Conservation (phyloP, 2,329 filamentous ascomycete genomes). For the Diplodia scrobiculata region DNA sequence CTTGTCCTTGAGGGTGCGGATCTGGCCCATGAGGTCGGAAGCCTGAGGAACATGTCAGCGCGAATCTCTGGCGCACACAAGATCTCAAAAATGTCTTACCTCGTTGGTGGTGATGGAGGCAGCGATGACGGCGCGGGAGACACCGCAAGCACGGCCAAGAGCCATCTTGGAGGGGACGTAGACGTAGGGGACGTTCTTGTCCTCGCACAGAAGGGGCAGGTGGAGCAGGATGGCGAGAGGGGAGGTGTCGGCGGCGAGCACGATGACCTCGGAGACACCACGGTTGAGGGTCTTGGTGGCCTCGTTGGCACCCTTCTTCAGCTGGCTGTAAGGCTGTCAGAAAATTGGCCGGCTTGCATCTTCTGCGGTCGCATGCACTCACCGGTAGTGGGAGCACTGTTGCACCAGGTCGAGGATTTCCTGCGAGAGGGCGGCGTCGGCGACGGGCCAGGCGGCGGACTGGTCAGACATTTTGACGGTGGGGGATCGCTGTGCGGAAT, state of each 20-base stretch:
- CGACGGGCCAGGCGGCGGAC: constrained; percentile 42
- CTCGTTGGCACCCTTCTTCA: constrained; percentile 83
- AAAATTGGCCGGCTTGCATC: constrained; percentile 6
- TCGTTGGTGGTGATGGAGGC: constrained; percentile 75
- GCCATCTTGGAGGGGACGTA: constrained; percentile 82
- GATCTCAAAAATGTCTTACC: constrained; percentile 32
- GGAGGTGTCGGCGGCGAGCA: constrained; percentile 84
- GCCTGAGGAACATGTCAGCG: constrained; percentile 12
- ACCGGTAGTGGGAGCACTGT: constrained; percentile 35
- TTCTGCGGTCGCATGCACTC: background rate
- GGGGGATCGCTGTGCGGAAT: constrained; percentile 29
- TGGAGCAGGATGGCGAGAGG: constrained; percentile 74
- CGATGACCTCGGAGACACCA: constrained; percentile 84
- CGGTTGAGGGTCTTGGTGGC: constrained; percentile 86
- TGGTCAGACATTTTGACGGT: constrained; percentile 29
- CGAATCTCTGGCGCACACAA: background rate
- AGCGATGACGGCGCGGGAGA: constrained; percentile 83
- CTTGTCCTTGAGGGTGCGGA: constrained; percentile 87
- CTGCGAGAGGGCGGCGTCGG: constrained; percentile 53
- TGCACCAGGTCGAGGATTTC: constrained; percentile 48
- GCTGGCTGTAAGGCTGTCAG: constrained; percentile 53
- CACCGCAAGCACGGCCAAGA: constrained; percentile 86
- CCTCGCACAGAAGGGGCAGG: constrained; percentile 83
- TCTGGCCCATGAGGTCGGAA: constrained; percentile 79
- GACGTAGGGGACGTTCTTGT: constrained; percentile 73